A percentile compares a stretch with the other conserved stretches of the same genome.
Conservation (phyloP, 2,329 filamentous ascomycete genomes). For the Aspergillus terreus region DNA sequence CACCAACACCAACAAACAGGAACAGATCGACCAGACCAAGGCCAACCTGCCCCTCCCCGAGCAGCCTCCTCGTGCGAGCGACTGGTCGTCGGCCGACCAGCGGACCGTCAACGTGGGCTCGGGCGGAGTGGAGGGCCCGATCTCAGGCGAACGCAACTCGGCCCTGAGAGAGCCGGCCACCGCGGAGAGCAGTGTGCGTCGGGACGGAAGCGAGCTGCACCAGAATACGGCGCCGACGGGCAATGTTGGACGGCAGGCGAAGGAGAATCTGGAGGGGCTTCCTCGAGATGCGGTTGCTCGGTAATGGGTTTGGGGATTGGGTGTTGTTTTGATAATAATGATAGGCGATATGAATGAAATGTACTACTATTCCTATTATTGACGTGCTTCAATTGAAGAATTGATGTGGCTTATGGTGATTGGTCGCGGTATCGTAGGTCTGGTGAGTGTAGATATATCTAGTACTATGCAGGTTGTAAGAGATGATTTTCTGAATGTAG, state of each 20-base stretch:
- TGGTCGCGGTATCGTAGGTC: too few relatives aligned
- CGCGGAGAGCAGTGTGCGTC: constrained; percentile 50
- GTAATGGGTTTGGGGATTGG: constrained; percentile 26
- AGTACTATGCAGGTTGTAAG: too few relatives aligned
- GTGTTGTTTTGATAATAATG: background rate
- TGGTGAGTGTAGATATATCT: too few relatives aligned
- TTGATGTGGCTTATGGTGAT: too few relatives aligned
- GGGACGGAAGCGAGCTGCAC: constrained; percentile 51
- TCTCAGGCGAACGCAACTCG: constrained; percentile 46
- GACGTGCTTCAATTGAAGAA: too few relatives aligned
- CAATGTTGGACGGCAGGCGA: constrained; percentile 59
- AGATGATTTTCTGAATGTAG: too few relatives aligned
- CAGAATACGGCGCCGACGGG: constrained; percentile 45
- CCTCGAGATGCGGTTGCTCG: constrained; percentile 59
- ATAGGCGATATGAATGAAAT: too few relatives aligned
- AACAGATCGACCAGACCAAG: constrained; percentile 65
- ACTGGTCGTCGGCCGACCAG: constrained; percentile 71
- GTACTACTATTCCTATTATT: too few relatives aligned
- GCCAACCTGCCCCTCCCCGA: constrained; percentile 76
- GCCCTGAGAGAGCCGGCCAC: constrained; percentile 60
- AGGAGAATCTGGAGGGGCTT: constrained; percentile 53
- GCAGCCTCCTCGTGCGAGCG: constrained; percentile 69
- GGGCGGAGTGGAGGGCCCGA: constrained; percentile 52
- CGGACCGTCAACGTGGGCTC: constrained; percentile 68
- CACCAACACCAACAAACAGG: constrained; percentile 50